Conservation (phyloP, 2,329 filamentous ascomycete species). For the Aaosphaeria pasadenensis region DNA sequence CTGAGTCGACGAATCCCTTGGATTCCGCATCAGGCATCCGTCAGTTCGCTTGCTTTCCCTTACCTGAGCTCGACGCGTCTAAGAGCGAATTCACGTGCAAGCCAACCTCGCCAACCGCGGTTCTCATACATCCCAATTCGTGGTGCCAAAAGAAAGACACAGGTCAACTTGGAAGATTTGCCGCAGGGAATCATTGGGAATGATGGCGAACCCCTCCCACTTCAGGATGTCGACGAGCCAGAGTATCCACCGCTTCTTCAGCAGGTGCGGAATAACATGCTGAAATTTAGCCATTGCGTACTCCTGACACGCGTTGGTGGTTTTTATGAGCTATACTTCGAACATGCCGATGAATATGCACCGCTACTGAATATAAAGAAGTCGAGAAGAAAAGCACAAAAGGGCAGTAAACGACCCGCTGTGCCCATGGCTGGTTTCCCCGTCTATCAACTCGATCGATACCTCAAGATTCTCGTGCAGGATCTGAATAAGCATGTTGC, state of each 20-base stretch:
- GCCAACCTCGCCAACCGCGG: conserved; percentile 10
- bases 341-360: conserved; percentile 87
- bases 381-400: conserved; percentile 66
- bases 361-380: conserved; percentile 86
- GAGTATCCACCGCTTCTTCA: conserved; percentile 84
- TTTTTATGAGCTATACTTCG: conserved; percentile 97
- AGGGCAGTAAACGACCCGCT: conserved; percentile 52
- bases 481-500: conserved; percentile 89
- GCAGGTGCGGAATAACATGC: conserved; percentile 85
- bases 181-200: conserved; percentile 55
- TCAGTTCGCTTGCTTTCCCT: conserved; percentile 1
- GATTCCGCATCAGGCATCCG: neutral
- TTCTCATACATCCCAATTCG: conserved; percentile 19
- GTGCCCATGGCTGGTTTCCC: conserved; percentile 96
- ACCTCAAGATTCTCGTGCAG: conserved; percentile 88
- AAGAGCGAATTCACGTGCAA: conserved; percentile 27
- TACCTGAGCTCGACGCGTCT: conserved; percentile 20
- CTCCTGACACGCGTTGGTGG: conserved; percentile 87
- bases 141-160: conserved; percentile 41
- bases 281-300: conserved; percentile 85
- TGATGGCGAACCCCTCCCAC: conserved; percentile 34
- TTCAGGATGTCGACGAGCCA: conserved; percentile 47
- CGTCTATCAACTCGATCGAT: conserved; percentile 87
- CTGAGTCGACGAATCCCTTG: too few species aligned
- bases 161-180: conserved; percentile 41